These are phyloP conservation scores for Mortierella alpina DNA, from an alignment of 192 early-diverging fungal species.

Conservation along the genomic window DNA sequence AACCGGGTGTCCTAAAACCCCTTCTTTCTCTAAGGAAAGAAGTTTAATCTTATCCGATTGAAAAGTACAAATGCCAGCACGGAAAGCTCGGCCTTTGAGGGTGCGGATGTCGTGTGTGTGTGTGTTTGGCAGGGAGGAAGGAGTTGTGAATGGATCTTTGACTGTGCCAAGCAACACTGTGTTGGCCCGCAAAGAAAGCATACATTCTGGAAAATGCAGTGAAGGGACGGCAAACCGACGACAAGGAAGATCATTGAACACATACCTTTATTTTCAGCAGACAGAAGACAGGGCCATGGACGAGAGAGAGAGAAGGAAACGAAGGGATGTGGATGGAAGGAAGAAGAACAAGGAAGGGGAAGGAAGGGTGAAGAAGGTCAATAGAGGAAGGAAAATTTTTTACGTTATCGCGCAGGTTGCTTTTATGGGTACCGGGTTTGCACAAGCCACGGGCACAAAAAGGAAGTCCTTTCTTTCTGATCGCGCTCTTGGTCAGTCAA, in stretches of 20 bases:
- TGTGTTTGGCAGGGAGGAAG: not conserved
- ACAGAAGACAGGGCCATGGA: not conserved
- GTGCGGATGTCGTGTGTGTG: conserved; percentile 46
- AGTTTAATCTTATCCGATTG: conserved; percentile 56
- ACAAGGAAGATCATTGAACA: not conserved
- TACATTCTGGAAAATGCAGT: not conserved
- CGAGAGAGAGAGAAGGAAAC: not conserved
- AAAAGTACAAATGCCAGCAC: conserved; percentile 55
- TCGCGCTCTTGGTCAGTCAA: not conserved
- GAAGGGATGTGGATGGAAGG: not conserved
- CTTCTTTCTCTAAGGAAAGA: conserved; percentile 36
- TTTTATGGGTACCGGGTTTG: not conserved
- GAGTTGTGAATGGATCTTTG: too few species aligned
- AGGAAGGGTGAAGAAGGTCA: not conserved
- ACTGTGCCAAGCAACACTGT: too few species aligned
- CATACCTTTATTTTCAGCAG: not conserved
- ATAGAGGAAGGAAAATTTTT: conserved; percentile 11
- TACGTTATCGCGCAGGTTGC: not conserved
- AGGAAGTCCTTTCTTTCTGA: not conserved
- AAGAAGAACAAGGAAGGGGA: conserved; percentile 4
- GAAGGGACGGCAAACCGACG: too few species aligned
- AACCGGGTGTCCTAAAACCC: conserved; percentile 58
- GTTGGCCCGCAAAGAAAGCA: not conserved
- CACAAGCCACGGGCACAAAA: conserved; percentile 6
- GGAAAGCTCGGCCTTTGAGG: conserved; percentile 55